phyloP scores from a whole-genome alignment of 495 filamentous ascomycete species.

The Aspergillus hancockii region DNA sequence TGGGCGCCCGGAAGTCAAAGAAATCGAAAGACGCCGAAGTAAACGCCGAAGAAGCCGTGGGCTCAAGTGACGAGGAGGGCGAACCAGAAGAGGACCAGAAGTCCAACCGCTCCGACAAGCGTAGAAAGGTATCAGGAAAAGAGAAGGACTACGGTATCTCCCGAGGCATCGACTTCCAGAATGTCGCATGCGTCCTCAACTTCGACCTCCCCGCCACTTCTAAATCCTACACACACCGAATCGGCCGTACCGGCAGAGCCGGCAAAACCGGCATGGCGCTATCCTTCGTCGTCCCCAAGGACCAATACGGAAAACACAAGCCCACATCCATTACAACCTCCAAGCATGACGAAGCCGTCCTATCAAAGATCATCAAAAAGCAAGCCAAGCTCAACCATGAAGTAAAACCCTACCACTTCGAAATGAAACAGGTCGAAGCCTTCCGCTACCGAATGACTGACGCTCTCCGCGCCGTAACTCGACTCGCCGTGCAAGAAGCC shows the following conservation, averaged over 20 bases:
- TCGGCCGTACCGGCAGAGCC: slow-evolving; percentile 89
- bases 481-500: slow-evolving; percentile 84
- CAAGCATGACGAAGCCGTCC: slow-evolving; percentile 80
- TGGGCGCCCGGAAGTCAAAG: slow-evolving; percentile 55
- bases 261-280: slow-evolving; percentile 90
- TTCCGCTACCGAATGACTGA: slow-evolving; percentile 96
- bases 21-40: slow-evolving; percentile 29
- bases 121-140: slow-evolving; percentile 57
- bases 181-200: slow-evolving; percentile 93
- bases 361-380: slow-evolving; percentile 69
- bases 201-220: slow-evolving; percentile 88
- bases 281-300: slow-evolving; percentile 85
- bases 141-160: slow-evolving; percentile 91
- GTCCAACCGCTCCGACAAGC: slow-evolving; percentile 51
- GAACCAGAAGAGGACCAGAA: slow-evolving; percentile 27
- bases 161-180: slow-evolving; percentile 93
- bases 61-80: slow-evolving; percentile 38
- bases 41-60: slow-evolving; percentile 29
- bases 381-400: slow-evolving; percentile 75
- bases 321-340: slow-evolving; percentile 71
- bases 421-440: slow-evolving; percentile 87
- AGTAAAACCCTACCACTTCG: slow-evolving; percentile 86
- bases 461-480: slow-evolving; percentile 78
- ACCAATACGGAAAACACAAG: slow-evolving; percentile 82
- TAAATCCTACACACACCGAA: slow-evolving; percentile 94